Conservation (phyloP, 192 early-diverging fungal species). For the Mortierella antarctica region DNA sequence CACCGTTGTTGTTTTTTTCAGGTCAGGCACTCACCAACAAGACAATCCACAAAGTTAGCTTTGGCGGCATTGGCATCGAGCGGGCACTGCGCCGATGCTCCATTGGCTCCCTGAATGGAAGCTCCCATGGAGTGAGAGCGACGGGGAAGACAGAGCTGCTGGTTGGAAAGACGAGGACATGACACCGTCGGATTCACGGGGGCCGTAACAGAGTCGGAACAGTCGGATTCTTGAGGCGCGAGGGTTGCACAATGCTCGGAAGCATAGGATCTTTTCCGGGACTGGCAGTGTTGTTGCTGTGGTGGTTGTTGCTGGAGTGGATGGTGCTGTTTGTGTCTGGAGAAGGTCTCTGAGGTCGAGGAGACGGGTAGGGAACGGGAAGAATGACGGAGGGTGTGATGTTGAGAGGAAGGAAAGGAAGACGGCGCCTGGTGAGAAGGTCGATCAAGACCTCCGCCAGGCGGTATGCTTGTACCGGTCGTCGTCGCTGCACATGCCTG, state of each 20-base stretch:
- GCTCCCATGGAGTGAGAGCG: slow-evolving; percentile 10
- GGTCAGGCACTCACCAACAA: slow-evolving; percentile 42
- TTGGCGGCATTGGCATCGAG: slow-evolving; percentile 27
- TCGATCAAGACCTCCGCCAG: slow-evolving; percentile 30
- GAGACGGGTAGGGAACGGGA: slow-evolving; percentile 19
- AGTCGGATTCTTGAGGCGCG: background rate
- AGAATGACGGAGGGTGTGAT: background rate
- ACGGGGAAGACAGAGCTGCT: slow-evolving; percentile 36
- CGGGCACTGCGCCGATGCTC: background rate
- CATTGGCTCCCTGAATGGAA: background rate
- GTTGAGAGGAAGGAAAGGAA: slow-evolving; percentile 25
- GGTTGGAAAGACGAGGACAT: slow-evolving; percentile 33
- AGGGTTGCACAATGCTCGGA: background rate
- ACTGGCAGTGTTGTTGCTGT: background rate
- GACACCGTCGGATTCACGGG: background rate
- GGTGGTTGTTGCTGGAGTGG: slow-evolving; percentile 3
- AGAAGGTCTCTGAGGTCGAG: background rate
- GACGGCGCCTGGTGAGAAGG: slow-evolving; percentile 21
- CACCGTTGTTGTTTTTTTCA: background rate
- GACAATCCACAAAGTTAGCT: slow-evolving; percentile 50
- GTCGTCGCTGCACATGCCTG: slow-evolving; percentile 45
- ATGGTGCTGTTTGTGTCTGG: background rate
- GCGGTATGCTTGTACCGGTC: slow-evolving; percentile 32
- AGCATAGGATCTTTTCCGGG: slow-evolving; percentile 6
- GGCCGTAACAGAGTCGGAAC: slow-evolving; percentile 1